phyloP scores from a whole-genome alignment of 2,329 filamentous ascomycete genomes.

The Chrysoporthe deuterocubensis region DNA sequence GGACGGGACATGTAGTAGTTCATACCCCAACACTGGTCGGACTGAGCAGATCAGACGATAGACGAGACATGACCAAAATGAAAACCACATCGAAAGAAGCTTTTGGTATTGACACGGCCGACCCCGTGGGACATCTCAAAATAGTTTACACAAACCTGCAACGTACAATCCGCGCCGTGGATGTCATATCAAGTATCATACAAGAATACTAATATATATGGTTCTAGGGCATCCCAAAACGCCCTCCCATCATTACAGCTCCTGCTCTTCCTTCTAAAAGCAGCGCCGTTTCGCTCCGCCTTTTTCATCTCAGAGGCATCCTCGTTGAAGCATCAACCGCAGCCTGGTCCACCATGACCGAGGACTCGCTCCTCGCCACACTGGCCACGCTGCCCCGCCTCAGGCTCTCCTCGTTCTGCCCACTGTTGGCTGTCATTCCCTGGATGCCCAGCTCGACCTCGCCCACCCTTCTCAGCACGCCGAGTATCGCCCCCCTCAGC shows the following conservation, averaged over 20 bases:
- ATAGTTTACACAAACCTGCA: background rate
- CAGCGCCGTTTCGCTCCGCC: background rate
- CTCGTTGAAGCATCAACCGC: constrained; percentile 36
- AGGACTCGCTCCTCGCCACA: constrained; percentile 23
- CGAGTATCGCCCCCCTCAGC: constrained; percentile 76
- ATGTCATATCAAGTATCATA: constrained; percentile 6
- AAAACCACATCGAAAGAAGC: background rate
- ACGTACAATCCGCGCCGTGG: constrained; percentile 28
- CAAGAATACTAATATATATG: constrained; percentile 20
- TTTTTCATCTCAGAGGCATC: constrained; percentile 15
- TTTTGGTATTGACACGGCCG: constrained; percentile 5
- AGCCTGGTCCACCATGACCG: constrained; percentile 29
- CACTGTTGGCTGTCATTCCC: constrained; percentile 44
- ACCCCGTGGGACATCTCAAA: background rate
- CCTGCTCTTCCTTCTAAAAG: background rate
- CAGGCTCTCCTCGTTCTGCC: constrained; percentile 31
- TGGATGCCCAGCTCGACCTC: constrained; percentile 70
- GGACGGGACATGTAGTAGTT: background rate
- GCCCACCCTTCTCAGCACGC: constrained; percentile 79
- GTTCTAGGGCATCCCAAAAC: background rate
- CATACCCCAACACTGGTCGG: background rate
- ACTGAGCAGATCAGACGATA: background rate
- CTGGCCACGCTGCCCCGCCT: constrained; percentile 49
- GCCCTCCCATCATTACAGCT: background rate
- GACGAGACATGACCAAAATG: background rate